A percentile compares a stretch with the other conserved stretches of the same genome.
These are phyloP conservation scores for Entomortierella lignicola DNA, from an alignment of 192 early-diverging fungal genomes.

Conservation along the genomic window DNA sequence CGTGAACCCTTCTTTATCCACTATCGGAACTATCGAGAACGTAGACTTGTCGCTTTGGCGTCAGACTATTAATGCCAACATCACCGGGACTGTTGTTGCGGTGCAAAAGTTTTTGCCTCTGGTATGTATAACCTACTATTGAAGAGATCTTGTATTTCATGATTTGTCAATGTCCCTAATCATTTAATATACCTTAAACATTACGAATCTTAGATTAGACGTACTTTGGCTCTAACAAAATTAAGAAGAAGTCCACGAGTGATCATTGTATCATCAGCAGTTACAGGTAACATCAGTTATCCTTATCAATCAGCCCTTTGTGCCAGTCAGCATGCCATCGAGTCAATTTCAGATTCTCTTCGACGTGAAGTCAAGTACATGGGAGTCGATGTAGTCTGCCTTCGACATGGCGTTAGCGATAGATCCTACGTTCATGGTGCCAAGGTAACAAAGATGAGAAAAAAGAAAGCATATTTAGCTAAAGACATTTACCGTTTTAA, in stretches of 20 bases:
- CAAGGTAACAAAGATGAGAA: constrained; percentile 5
- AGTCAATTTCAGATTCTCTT: constrained; percentile 55
- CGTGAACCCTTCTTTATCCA: constrained; percentile 14
- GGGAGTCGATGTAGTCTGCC: constrained; percentile 59
- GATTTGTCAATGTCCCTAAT: neutral
- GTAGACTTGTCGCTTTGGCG: constrained; percentile 32
- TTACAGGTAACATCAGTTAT: constrained; percentile 47
- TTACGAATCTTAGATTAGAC: constrained; percentile 20
- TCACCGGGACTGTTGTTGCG: constrained; percentile 41
- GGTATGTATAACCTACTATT: neutral
- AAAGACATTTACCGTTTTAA: neutral
- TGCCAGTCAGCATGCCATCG: constrained; percentile 61
- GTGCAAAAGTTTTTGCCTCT: constrained; percentile 42
- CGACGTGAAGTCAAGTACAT: constrained; percentile 59
- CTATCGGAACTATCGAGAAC: constrained; percentile 34
- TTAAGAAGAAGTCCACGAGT: constrained; percentile 36
- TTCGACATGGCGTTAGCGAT: constrained; percentile 29
- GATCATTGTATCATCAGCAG: constrained; percentile 31
- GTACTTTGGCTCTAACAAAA: constrained; percentile 34
- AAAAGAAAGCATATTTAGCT: neutral
- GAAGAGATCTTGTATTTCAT: neutral
- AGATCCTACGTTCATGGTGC: constrained; percentile 29
- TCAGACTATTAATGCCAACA: constrained; percentile 29
- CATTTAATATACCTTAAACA: neutral
- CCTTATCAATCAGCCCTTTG: constrained; percentile 49